These are phyloP conservation scores for Nymphaea colorata DNA, from an alignment of 164 flowering plant genomes.

Conservation along the genomic window DNA sequence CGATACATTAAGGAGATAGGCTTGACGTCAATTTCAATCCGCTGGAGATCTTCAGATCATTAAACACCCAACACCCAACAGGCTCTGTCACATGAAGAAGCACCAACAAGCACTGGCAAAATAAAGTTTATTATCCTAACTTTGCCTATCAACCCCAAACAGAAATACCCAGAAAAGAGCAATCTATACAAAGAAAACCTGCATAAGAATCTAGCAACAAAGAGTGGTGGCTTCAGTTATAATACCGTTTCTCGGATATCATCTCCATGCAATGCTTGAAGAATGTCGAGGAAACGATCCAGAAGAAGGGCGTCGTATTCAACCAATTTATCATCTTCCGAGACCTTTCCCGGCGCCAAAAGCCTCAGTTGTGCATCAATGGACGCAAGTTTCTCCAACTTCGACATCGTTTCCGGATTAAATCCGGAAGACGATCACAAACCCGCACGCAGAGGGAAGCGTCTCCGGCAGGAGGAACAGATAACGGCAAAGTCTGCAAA, in stretches of 20 bases:
- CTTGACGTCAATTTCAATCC: no score
- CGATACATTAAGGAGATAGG: no score
- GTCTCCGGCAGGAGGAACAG: neutral
- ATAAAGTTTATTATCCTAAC: no score
- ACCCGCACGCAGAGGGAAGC: neutral
- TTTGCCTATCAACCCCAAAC: no score
- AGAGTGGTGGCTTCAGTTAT: neutral
- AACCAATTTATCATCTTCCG: constrained; percentile 84
- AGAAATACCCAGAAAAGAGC: no score
- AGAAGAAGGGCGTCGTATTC: constrained; percentile 87
- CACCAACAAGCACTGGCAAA: no score
- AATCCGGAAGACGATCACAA: neutral
- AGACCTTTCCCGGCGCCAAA: constrained; percentile 68
- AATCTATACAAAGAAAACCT: neutral
- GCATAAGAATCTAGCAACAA: neutral
- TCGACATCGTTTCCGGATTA: neutral
- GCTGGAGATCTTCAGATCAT: no score
- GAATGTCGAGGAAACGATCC: constrained; percentile 88
- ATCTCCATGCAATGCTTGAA: constrained; percentile 86
- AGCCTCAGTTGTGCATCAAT: constrained; percentile 86
- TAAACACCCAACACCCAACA: no score
- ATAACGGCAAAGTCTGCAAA: no score
- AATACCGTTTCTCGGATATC: constrained; percentile 78
- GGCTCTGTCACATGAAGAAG: no score
- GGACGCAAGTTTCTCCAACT: constrained; percentile 70